These are phyloP conservation scores for Dothideomycetidae sp. DNA, from an alignment of 2,329 filamentous ascomycete species.

Conservation along the genomic window DNA sequence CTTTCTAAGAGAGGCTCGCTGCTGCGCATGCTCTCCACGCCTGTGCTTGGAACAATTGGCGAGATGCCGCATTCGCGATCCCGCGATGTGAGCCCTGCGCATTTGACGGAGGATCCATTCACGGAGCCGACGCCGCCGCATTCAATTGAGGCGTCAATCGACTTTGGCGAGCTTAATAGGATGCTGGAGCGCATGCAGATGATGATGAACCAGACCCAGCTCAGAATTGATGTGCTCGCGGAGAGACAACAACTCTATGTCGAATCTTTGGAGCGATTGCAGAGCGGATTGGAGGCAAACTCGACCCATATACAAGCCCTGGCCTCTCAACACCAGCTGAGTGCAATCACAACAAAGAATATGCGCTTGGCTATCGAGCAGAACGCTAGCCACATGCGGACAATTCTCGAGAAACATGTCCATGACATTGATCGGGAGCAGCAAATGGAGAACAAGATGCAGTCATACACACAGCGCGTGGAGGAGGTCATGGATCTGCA, in stretches of 20 bases:
- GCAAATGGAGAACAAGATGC: slow-evolving; percentile 2
- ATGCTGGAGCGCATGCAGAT: slow-evolving; percentile 9
- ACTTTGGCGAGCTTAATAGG: slow-evolving; percentile 10
- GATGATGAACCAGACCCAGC: slow-evolving; percentile 9
- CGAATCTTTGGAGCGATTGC: slow-evolving; percentile 7
- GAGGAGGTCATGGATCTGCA: slow-evolving; percentile 4
- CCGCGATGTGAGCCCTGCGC: slow-evolving; percentile 1
- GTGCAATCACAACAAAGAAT: slow-evolving; percentile 8
- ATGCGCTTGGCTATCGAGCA: slow-evolving; percentile 7
- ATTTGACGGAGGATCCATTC: slow-evolving; percentile 11
- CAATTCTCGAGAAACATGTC: slow-evolving; percentile 5
- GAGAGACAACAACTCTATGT: slow-evolving; percentile 5
- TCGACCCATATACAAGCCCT: slow-evolving; percentile 6
- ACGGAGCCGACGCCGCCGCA: slow-evolving; percentile 5
- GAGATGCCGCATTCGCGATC: slow-evolving; percentile 2
- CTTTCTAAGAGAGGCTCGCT: slow-evolving; percentile 3
- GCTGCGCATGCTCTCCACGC: slow-evolving; percentile 10
- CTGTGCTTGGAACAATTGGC: slow-evolving; percentile 9
- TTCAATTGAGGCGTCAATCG: slow-evolving; percentile 3
- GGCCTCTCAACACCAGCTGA: slow-evolving; percentile 4
- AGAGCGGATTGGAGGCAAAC: slow-evolving; percentile 3
- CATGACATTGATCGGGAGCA: slow-evolving; percentile 3
- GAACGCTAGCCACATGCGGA: slow-evolving; percentile 7
- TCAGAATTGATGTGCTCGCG: slow-evolving; percentile 4
- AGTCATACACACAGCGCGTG: background rate